Evolutionary conservation across 768 basidiomycete species (phyloP), one percentile per base, ranked within the genome.

Genomic region (Strobilomyces confusus): DNA sequence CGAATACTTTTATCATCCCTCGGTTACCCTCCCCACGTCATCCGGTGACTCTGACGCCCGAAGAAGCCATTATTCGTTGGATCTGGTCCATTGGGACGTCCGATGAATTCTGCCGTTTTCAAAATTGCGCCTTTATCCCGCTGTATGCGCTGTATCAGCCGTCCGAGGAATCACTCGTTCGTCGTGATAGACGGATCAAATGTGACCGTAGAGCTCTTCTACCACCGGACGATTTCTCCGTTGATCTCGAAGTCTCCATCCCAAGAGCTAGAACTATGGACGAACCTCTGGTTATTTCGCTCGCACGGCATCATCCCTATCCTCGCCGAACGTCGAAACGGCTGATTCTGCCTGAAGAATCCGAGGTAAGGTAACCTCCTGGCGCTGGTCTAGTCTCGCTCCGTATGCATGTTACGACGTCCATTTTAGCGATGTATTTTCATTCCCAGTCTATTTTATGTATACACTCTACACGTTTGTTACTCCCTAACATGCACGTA

Each of bases 1-100:
- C 63, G 23, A 37, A 0, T 6, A 38, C 64, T 15, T 45, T 55
- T 13, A 56, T 69, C 38, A 60, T 69, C 23, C 69, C 69, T 36
- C 62, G 66, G 3, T 48, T 70, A 17, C 59, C 62, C 42, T 61
- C 66, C 9, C 68, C 61, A 3, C 40, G 50, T 44, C 60, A 58
- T 17, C 60, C 59, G 3, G 37, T 70, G 22, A 6, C 43, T 12
- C 9, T 54, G 30, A 61, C 57, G 5, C 56, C 47, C 3, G 62
- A 68, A 32, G 58, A 62, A n/a, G 50, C 49, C 30, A 41, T 51
- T 38, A 54, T 64, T 25, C 62, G 55, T 19, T 62, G 56, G 60
- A 23, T 57, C 47, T 70, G 62, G 62, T 62, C 62, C 11, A 53
- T 56, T 5, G 42, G 38, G 26, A 62, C 20, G 29, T 62, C 66